Percentiles rank a stretch among this genome's conserved stretches.
phyloP scores from a whole-genome alignment of 805 yeast species.

The Sugiyamaella americana region DNA sequence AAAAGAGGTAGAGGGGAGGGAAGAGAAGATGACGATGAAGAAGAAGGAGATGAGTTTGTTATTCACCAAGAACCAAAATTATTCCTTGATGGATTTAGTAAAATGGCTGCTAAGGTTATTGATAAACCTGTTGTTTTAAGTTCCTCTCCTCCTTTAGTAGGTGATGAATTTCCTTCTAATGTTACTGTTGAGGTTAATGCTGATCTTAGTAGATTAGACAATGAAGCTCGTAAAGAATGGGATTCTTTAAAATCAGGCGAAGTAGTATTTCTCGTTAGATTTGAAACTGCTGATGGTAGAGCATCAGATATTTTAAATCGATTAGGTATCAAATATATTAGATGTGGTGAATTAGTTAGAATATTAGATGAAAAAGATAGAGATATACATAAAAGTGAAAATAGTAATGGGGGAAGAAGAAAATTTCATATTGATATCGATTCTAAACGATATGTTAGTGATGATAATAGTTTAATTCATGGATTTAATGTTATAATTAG shows the following conservation, averaged over 20 bases:
- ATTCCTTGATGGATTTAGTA: slow-evolving; percentile 20
- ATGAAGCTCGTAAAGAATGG: slow-evolving; percentile 25
- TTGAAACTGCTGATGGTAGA: slow-evolving; percentile 16
- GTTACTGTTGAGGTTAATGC: slow-evolving; percentile 25
- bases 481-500: slow-evolving; percentile 29
- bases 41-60: slow-evolving; percentile 4
- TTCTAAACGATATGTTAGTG: slow-evolving; percentile 12
- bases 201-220: slow-evolving; percentile 16
- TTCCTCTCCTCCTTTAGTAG: slow-evolving; percentile 23
- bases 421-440: slow-evolving; percentile 25
- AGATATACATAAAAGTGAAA: slow-evolving; percentile 8
- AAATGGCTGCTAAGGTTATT: slow-evolving; percentile 20
- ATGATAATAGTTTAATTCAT: slow-evolving; percentile 12
- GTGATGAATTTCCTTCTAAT: slow-evolving; percentile 21
- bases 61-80: background rate
- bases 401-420: slow-evolving; percentile 9
- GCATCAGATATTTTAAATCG: slow-evolving; percentile 13
- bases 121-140: slow-evolving; percentile 18
- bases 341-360: slow-evolving; percentile 26
- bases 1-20: background rate
- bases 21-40: slow-evolving; percentile 3
- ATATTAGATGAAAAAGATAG: slow-evolving; percentile 20
- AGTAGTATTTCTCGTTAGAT: slow-evolving; percentile 23
- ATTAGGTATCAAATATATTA: slow-evolving; percentile 22
- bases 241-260: slow-evolving; percentile 24